These are phyloP conservation scores for Calocera cornea DNA, from an alignment of 768 basidiomycete species.

Conservation along the genomic window DNA sequence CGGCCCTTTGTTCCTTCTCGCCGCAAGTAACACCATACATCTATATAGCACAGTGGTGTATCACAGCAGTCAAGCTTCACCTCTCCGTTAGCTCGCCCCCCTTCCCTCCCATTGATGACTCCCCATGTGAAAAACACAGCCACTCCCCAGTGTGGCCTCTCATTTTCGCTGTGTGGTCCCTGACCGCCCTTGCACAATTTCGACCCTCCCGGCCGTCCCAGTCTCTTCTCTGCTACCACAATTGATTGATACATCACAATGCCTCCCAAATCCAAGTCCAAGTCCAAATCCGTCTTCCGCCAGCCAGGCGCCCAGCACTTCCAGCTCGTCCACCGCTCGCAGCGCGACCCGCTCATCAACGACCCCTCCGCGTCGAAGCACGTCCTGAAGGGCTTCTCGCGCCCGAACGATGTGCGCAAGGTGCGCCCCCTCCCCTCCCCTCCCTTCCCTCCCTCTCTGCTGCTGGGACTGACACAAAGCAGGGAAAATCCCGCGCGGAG, in stretches of 20 bases:
- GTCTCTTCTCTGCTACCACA: background rate
- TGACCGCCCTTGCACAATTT: too few species aligned
- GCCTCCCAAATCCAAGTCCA: slow-evolving; percentile 53
- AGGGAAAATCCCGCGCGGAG: slow-evolving; percentile 75
- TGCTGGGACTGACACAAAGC: slow-evolving; percentile 1
- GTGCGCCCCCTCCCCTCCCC: background rate
- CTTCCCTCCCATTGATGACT: too few species aligned
- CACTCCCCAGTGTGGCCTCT: too few species aligned
- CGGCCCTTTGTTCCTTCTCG: too few species aligned
- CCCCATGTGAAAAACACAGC: too few species aligned
- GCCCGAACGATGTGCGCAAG: slow-evolving; percentile 54
- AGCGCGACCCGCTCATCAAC: slow-evolving; percentile 87
- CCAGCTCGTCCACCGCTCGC: slow-evolving; percentile 92
- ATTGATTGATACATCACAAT: too few species aligned
- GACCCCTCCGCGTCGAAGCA: slow-evolving; percentile 78
- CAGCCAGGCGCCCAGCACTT: slow-evolving; percentile 85
- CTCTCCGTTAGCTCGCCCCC: too few species aligned
- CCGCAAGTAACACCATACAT: too few species aligned
- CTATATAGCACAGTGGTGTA: too few species aligned
- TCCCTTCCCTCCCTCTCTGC: slow-evolving; percentile 6
- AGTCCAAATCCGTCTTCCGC: slow-evolving; percentile 63
- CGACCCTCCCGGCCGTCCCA: background rate
- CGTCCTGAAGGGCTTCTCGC: slow-evolving; percentile 74
- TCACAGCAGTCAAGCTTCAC: too few species aligned
- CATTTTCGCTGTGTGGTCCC: too few species aligned